These are phyloP conservation scores for Penicillium sp. DNA, from an alignment of 2,329 filamentous ascomycete genomes.

Conservation along the genomic window DNA sequence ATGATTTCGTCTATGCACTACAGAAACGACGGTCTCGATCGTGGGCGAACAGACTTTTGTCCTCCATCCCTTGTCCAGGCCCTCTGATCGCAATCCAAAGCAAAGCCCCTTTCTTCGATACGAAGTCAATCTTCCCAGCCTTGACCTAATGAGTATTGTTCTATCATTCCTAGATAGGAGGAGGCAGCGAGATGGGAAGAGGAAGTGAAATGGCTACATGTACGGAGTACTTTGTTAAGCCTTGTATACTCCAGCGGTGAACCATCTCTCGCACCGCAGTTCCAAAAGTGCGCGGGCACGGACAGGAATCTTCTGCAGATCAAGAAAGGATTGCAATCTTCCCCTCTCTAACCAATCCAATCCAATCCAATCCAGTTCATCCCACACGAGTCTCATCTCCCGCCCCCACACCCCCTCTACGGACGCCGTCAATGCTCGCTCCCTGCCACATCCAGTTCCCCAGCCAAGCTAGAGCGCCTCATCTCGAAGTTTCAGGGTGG, in stretches of 20 bases:
- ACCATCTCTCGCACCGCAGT: conserved; percentile 4
- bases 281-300: conserved; percentile 7
- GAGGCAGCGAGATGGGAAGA: background rate
- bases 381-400: conserved; percentile 2
- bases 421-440: conserved; percentile 17
- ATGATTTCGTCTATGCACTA: conserved; percentile 2
- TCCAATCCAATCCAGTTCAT: background rate
- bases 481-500: conserved; percentile 26
- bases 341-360: background rate
- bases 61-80: background rate
- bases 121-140: conserved; percentile 5
- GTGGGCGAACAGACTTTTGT: conserved; percentile 12
- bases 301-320: conserved; percentile 8
- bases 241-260: conserved; percentile 16
- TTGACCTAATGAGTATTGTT: background rate
- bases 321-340: conserved; percentile 9
- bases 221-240: background rate
- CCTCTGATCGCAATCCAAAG: background rate
- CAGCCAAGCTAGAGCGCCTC: conserved; percentile 15
- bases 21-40: conserved; percentile 18
- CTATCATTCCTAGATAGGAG: background rate
- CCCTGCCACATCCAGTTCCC: conserved; percentile 24
- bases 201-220: background rate
- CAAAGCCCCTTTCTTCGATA: conserved; percentile 9
- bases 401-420: conserved; percentile 12